Conservation (phyloP, 352 stramenopile genomes). For the Phytophthora pluvialis region DNA sequence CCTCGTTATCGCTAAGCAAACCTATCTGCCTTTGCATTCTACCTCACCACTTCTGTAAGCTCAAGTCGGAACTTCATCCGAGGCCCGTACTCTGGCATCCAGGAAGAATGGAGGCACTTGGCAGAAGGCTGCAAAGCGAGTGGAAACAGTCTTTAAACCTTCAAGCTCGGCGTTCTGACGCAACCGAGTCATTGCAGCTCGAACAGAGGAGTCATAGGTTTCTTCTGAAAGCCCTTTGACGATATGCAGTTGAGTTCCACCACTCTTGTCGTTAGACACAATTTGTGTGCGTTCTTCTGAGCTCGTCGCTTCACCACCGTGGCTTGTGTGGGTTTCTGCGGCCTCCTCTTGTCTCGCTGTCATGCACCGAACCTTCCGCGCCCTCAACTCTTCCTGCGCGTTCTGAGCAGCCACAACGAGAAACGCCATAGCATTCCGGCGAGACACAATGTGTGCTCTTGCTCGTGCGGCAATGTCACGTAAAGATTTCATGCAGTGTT, state of each 20-base stretch:
- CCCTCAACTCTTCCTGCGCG: constrained; percentile 22
- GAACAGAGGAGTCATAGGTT: constrained; percentile 28
- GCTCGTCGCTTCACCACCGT: background rate
- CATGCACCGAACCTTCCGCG: constrained; percentile 20
- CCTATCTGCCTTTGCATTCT: background rate
- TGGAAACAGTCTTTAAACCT: constrained; percentile 42
- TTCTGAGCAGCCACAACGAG: constrained; percentile 31
- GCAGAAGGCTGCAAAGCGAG: constrained; percentile 39
- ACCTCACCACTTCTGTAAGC: constrained; percentile 1
- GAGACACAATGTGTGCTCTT: constrained; percentile 30
- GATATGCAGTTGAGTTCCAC: background rate
- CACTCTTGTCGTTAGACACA: background rate
- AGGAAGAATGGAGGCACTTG: constrained; percentile 30
- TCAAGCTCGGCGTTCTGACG: constrained; percentile 28
- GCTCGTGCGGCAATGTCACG: constrained; percentile 52
- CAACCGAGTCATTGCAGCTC: constrained; percentile 32
- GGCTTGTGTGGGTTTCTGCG: background rate
- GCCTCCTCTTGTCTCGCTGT: constrained; percentile 8
- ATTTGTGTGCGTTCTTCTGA: background rate
- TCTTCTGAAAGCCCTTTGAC: constrained; percentile 22
- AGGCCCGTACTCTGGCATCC: background rate
- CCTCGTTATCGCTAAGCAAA: background rate
- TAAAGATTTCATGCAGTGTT: constrained; percentile 54
- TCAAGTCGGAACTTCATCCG: too few species aligned
- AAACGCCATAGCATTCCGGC: constrained; percentile 32